These are phyloP conservation scores for Dovyalis caffra DNA, from an alignment of 345 rosid genomes.

Conservation along the genomic window DNA sequence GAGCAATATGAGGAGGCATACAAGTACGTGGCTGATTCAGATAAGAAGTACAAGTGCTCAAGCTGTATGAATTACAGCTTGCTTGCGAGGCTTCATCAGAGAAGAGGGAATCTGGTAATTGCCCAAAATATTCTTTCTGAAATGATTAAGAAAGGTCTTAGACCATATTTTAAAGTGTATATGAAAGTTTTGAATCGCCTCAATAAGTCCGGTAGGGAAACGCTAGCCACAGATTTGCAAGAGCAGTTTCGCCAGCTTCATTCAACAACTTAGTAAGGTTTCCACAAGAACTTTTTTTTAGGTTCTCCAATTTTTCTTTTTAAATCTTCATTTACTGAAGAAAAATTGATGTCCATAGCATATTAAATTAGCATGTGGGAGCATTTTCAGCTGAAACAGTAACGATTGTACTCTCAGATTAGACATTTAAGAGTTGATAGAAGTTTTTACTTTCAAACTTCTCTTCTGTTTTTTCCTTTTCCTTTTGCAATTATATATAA, in stretches of 20 bases:
- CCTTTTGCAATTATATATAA: background rate
- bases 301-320: background rate
- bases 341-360: background rate
- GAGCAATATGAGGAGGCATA: slow-evolving; percentile 38
- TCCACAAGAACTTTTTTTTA: background rate
- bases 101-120: slow-evolving; percentile 26
- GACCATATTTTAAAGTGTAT: slow-evolving; percentile 39
- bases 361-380: background rate
- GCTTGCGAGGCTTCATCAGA: slow-evolving; percentile 47
- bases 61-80: slow-evolving; percentile 36
- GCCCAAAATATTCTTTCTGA: slow-evolving; percentile 43
- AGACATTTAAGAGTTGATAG: background rate
- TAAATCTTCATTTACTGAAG: background rate
- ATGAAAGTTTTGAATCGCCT: slow-evolving; percentile 34
- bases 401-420: background rate
- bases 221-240: slow-evolving; percentile 8
- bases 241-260: slow-evolving; percentile 10
- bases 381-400: background rate
- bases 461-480: background rate
- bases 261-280: background rate
- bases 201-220: slow-evolving; percentile 24
- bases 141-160: slow-evolving; percentile 53
- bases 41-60: slow-evolving; percentile 21
- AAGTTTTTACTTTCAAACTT: background rate
- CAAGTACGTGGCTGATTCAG: slow-evolving; percentile 30